Percentiles rank a stretch among this genome's conserved stretches.
Conservation (phyloP, 257 asterid genomes). For the Plantago ovata region DNA sequence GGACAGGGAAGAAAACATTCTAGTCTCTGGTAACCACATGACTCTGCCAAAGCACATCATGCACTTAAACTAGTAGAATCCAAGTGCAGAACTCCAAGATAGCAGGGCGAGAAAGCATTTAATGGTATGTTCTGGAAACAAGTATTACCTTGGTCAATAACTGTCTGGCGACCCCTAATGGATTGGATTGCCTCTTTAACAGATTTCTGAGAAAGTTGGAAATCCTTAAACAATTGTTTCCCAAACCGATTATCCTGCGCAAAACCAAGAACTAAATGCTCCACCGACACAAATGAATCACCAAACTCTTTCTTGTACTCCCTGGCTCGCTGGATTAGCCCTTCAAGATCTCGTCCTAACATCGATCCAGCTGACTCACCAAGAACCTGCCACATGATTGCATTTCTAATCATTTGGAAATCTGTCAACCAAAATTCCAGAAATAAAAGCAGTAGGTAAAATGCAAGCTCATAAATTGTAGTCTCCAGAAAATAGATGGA, state of each 20-base stretch:
- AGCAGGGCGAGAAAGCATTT: too few relatives aligned
- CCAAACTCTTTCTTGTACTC: constrained; percentile 77
- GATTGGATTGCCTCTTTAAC: constrained; percentile 74
- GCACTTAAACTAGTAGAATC: too few relatives aligned
- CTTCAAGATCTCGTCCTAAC: constrained; percentile 88
- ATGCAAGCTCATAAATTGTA: not conserved
- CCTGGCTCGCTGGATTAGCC: constrained; percentile 79
- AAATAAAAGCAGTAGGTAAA: not conserved
- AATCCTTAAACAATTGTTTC: constrained; percentile 68
- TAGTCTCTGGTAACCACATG: too few relatives aligned
- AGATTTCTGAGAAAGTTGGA: constrained; percentile 51
- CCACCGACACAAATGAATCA: constrained; percentile 88
- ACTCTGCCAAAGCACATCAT: too few relatives aligned
- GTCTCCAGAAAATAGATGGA: not conserved
- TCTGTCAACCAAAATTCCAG: not conserved
- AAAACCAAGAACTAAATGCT: constrained; percentile 90
- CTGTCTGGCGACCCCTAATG: constrained; percentile 87
- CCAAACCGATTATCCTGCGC: constrained; percentile 75
- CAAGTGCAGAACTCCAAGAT: too few relatives aligned
- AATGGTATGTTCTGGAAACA: not conserved
- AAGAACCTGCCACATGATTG: constrained; percentile 46
- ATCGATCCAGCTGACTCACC: constrained; percentile 88
- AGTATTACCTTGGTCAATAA: constrained; percentile 79
- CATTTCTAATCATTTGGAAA: constrained; percentile 15
- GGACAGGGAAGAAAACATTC: too few relatives aligned